Evolutionary conservation across 805 yeast genomes (phyloP).

Genomic region (Candida insectalens): DNA sequence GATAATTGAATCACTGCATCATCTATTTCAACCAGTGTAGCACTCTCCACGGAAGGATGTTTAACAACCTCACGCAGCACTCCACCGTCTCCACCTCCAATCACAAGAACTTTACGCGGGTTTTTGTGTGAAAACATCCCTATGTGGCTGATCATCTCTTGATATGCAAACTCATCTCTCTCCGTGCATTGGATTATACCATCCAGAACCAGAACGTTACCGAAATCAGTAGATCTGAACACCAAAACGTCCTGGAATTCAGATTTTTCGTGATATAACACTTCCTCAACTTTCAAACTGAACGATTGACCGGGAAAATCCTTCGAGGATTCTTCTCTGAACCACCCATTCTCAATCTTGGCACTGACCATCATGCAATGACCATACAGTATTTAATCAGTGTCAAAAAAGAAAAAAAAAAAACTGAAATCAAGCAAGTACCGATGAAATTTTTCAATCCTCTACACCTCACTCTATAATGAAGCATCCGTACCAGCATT

Average conservation of each 20-base stretch:
- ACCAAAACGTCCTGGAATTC: conserved; percentile 76
- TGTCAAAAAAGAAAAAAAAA: background rate
- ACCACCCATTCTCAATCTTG: conserved; percentile 63
- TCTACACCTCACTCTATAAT: conserved; percentile 13
- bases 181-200: conserved; percentile 90
- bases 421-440: background rate
- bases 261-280: conserved; percentile 60
- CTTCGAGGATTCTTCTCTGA: conserved; percentile 61
- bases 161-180: conserved; percentile 88
- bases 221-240: conserved; percentile 66
- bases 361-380: conserved; percentile 29
- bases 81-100: conserved; percentile 97
- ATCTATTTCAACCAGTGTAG: conserved; percentile 84
- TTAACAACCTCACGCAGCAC: conserved; percentile 82
- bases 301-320: conserved; percentile 86
- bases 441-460: background rate
- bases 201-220: conserved; percentile 82
- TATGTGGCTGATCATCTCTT: conserved; percentile 81
- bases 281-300: conserved; percentile 48
- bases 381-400: background rate
- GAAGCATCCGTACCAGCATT: conserved; percentile 67
- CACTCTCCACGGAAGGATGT: conserved; percentile 44
- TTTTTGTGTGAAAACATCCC: conserved; percentile 69
- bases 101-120: conserved; percentile 72
- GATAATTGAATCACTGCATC: conserved; percentile 68